Base-by-base conservation (phyloP, 176 grass and related monocot species). In the Elaeis guineensis region DNA sequence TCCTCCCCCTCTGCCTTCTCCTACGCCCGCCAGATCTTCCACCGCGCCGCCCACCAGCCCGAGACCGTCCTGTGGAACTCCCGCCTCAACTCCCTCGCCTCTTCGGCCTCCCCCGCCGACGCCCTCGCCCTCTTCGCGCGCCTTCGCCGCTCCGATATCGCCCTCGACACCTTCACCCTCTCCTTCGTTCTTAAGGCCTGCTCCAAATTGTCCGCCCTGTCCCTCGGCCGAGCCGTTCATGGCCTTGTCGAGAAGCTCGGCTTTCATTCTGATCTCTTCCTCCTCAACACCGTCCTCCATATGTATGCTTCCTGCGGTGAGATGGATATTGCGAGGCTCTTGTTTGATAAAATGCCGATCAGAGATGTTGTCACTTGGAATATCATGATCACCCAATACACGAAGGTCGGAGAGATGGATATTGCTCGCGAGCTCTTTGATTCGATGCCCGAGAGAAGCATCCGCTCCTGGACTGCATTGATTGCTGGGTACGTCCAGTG, bases 361-460 rank as follows among this genome's bases (percentile, higher is more conserved):
- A 83, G 23, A 52, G 72, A 83, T 59, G 74, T 50, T 11, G 74
- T 72, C 29, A 77, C 62, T 11, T 77, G 69, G 66, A 77, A 83
- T 54, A 73, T 72, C 19, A 50, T 83, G 62, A 71, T 83, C 5
- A 63, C 72, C 18, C 68, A 67, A 2, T 54, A 73, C n/a, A 72
- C 57, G 3, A 72, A 67, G 19, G 9, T 17, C 2, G 74, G 74
- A 4, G n/a, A 54, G 44, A 72, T 74, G 69, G 50, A 52, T 48
- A 20, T 60, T 7, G 75, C 74, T 6, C 63, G 51, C 3, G 62
- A 78, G 9, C 52, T 78, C 50, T 78, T 78, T 50, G 69, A 61
- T n/a, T 51, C 49, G 54, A 78, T 78, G 69, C 80, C 75, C 21
- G 49, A 70, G 6, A 77, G 24, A 16, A 83, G 51, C 25, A 12